Evolutionary conservation across 345 rosid species (phyloP).

Genomic region (Gossypium stocksii): DNA sequence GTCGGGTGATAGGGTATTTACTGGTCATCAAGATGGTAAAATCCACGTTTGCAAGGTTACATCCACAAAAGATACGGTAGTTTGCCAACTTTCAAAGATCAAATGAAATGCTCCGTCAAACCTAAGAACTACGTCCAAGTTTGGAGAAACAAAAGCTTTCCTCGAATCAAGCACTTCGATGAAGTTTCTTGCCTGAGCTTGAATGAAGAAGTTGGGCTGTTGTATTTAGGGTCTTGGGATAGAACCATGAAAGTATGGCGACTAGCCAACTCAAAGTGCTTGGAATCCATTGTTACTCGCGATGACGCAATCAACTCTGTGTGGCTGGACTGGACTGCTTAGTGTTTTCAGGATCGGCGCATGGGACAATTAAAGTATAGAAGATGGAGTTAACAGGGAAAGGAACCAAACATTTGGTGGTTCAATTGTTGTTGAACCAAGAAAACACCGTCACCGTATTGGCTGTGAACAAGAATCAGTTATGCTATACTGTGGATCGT

Average conservation of each 20-base stretch:
- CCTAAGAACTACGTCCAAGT: conserved; percentile 58
- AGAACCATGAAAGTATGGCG: conserved; percentile 57
- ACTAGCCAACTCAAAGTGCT: conserved; percentile 43
- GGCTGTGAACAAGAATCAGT: conserved; percentile 39
- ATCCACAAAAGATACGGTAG: conserved; percentile 40
- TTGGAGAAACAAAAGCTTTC: conserved; percentile 40
- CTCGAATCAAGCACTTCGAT: conserved; percentile 54
- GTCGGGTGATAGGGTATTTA: conserved; percentile 42
- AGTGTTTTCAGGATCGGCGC: not conserved
- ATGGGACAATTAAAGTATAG: not conserved
- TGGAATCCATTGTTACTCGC: conserved; percentile 44
- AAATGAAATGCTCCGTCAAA: conserved; percentile 42
- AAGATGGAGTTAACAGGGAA: not conserved
- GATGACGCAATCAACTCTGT: conserved; percentile 59
- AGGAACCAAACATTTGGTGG: conserved; percentile 15
- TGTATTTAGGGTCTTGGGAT: conserved; percentile 61
- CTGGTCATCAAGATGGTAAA: conserved; percentile 70
- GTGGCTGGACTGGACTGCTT: conserved; percentile 5
- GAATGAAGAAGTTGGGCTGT: conserved; percentile 32
- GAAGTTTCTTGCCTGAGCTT: conserved; percentile 55
- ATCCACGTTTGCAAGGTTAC: conserved; percentile 53
- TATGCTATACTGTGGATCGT: conserved; percentile 60
- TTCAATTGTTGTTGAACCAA: conserved; percentile 53
- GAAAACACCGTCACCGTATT: conserved; percentile 75
- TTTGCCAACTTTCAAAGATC: conserved; percentile 45